Base-by-base conservation (phyloP, 2,329 filamentous ascomycete species). In the Monosporascus sp. region DNA sequence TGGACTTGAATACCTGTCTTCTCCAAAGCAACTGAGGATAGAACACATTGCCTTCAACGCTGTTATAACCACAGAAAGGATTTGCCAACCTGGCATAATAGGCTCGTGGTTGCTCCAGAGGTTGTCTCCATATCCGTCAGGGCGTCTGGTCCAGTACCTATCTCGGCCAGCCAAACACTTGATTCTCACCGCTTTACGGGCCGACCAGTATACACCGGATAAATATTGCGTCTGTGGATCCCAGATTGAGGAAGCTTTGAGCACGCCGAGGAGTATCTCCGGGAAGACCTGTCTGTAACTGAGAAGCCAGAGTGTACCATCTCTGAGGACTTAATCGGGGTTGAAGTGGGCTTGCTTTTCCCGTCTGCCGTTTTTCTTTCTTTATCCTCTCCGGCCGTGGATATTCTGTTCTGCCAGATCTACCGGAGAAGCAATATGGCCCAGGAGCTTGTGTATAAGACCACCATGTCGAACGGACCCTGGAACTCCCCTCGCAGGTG, bases 401-500 rank as follows among this genome's bases (percentile, higher is more conserved):
- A 49, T 58, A 46, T 58, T 52, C 52, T 54, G 52, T 52, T 55
- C 37, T 51, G 44, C 53, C 45, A 54, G 51, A 55, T 48, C 52
- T 53, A 45, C 51, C 52, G 55, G 58, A 58, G 48, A 22, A 26
- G 53, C 51, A 53, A 51, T 44, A 59, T 63, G 57, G 54, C 60
- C 55, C 59, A 74, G 63, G 74, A 78, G 51, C 71, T 75, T 71
- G 69, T 72, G 57, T 79, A 78, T 68, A 74, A 72, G 65, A 70
- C 68, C 60, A 69, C 70, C 63, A 72, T 73, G 67, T 68, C 75
- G 56, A 74, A 72, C 67, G 72, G 76, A 61, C 72, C 76, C 54
- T 81, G 78, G 78, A 73, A 74, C 59, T 65, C 75, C 58, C 70
- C 74, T 60, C 77, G 75, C 70, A 82, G 78, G 79, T 82, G 75